phyloP scores from a whole-genome alignment of 2,329 filamentous ascomycete species.

The Aspergillus chevalieri region DNA sequence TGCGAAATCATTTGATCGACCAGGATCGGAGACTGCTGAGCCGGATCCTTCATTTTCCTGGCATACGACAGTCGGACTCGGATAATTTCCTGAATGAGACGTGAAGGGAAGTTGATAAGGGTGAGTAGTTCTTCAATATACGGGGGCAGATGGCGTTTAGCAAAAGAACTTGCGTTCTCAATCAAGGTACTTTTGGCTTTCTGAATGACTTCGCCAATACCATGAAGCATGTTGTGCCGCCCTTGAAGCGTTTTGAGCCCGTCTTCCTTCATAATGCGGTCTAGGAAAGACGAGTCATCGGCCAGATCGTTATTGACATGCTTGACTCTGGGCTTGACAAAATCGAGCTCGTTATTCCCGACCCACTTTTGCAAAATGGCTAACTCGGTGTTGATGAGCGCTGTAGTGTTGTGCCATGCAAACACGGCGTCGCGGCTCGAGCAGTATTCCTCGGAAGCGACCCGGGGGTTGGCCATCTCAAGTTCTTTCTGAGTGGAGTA shows the following conservation, averaged over 20 bases:
- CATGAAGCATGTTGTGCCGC: slow-evolving; percentile 71
- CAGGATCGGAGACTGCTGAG: slow-evolving; percentile 86
- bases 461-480: slow-evolving; percentile 66
- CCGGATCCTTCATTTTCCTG: slow-evolving; percentile 89
- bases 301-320: slow-evolving; percentile 66
- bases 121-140: slow-evolving; percentile 96
- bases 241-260: slow-evolving; percentile 87
- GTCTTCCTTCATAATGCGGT: slow-evolving; percentile 91
- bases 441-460: slow-evolving; percentile 68
- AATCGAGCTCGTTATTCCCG: slow-evolving; percentile 90
- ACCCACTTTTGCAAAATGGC: slow-evolving; percentile 92
- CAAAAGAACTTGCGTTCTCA: slow-evolving; percentile 74
- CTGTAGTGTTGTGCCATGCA: slow-evolving; percentile 94
- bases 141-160: slow-evolving; percentile 81
- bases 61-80: slow-evolving; percentile 85
- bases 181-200: slow-evolving; percentile 93
- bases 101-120: slow-evolving; percentile 93
- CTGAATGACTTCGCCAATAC: slow-evolving; percentile 77
- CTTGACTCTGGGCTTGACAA: slow-evolving; percentile 65
- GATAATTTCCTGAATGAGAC: slow-evolving; percentile 94
- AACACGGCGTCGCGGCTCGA: slow-evolving; percentile 84
- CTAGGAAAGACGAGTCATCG: slow-evolving; percentile 89
- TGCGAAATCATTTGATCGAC: slow-evolving; percentile 97
- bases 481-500: slow-evolving; percentile 77
- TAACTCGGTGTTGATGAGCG: slow-evolving; percentile 91